phyloP scores from a whole-genome alignment of 2,329 filamentous ascomycete species.

The Colletotrichum truncatum region DNA sequence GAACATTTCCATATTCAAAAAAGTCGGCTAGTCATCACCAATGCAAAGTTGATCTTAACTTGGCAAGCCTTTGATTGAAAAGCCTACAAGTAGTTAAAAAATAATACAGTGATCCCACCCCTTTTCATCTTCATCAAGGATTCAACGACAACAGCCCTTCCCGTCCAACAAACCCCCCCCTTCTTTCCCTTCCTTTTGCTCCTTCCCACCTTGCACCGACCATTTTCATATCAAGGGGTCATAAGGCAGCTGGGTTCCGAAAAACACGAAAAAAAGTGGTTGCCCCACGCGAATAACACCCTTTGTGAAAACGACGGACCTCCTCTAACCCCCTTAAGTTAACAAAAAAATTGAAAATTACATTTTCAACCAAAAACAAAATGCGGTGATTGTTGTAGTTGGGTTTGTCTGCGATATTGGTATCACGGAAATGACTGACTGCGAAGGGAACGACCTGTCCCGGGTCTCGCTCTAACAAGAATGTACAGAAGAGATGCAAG shows the following conservation, averaged over 20 bases:
- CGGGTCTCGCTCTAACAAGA: slow-evolving; percentile 31
- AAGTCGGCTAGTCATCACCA: background rate
- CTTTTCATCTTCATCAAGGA: slow-evolving; percentile 6
- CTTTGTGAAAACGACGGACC: background rate
- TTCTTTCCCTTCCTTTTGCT: background rate
- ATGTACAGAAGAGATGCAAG: slow-evolving; percentile 31
- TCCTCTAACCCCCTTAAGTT: slow-evolving; percentile 2
- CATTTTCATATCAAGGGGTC: background rate
- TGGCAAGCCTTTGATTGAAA: slow-evolving; percentile 21
- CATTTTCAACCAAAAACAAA: slow-evolving; percentile 24
- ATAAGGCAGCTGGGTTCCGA: background rate
- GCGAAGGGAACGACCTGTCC: slow-evolving; percentile 33
- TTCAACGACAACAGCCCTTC: background rate
- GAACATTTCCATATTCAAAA: too few relatives aligned
- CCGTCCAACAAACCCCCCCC: background rate
- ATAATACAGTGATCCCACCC: slow-evolving; percentile 16
- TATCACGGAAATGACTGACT: slow-evolving; percentile 33
- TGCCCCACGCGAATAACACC: background rate
- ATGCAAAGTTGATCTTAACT: background rate
- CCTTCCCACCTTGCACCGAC: background rate
- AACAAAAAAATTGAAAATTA: slow-evolving; percentile 29
- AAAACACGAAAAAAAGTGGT: background rate
- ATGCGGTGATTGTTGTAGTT: background rate
- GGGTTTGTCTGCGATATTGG: slow-evolving; percentile 27
- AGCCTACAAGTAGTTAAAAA: slow-evolving; percentile 12